phyloP scores from a whole-genome alignment of 73 alveolate species.

The Loxodes magnus region DNA sequence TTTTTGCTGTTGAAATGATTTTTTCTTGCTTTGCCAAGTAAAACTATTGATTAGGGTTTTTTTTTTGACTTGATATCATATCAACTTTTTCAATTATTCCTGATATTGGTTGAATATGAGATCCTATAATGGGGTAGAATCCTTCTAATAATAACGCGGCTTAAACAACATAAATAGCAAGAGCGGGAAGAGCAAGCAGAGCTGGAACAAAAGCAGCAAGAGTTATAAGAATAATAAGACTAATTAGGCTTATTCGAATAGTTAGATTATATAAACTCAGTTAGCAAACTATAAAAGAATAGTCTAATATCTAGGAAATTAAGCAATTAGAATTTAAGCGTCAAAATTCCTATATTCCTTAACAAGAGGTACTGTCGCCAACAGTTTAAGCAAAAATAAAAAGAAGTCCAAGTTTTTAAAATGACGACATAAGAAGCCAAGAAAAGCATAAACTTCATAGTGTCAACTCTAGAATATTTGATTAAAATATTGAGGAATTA shows the following conservation, averaged over 20 bases:
- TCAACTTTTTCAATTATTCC: constrained; percentile 47
- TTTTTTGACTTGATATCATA: constrained; percentile 71
- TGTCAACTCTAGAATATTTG: background rate
- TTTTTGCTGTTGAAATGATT: constrained; percentile 37
- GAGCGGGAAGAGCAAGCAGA: too few relatives aligned
- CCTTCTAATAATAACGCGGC: constrained; percentile 25
- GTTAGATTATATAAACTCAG: too few relatives aligned
- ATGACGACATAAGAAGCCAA: background rate
- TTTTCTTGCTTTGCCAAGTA: constrained; percentile 26
- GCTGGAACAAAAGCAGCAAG: too few relatives aligned
- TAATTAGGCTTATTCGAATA: too few relatives aligned
- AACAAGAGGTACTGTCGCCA: constrained; percentile 39
- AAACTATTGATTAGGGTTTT: too few relatives aligned
- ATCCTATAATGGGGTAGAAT: constrained; percentile 35
- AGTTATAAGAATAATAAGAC: too few relatives aligned
- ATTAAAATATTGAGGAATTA: background rate
- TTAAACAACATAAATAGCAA: constrained; percentile 27
- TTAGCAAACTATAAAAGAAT: constrained; percentile 54
- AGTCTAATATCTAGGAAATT: constrained; percentile 53
- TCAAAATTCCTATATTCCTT: constrained; percentile 39
- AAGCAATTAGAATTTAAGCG: constrained; percentile 56
- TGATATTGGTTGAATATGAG: constrained; percentile 77
- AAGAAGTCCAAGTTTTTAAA: background rate
- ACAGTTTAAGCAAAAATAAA: background rate
- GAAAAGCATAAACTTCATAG: background rate